phyloP scores from a whole-genome alignment of 2,329 filamentous ascomycete genomes.

The Cercospora nicotianae region DNA sequence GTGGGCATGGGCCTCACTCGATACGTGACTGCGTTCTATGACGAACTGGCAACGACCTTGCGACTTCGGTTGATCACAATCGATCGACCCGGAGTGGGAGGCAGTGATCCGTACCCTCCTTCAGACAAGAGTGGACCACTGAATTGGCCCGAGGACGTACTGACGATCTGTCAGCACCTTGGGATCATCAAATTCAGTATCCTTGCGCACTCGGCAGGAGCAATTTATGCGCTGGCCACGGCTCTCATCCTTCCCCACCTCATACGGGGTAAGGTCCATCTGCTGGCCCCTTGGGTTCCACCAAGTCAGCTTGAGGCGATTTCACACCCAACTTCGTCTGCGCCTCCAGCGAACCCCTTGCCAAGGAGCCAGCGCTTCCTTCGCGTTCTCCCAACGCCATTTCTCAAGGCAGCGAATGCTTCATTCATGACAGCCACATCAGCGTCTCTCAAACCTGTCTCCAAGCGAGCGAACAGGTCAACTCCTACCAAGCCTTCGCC shows the following conservation, averaged over 20 bases:
- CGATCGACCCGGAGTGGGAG: conserved; percentile 89
- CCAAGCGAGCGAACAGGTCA: conserved; percentile 27
- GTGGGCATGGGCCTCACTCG: conserved; percentile 96
- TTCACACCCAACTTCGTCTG: conserved; percentile 41
- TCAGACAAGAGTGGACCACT: conserved; percentile 76
- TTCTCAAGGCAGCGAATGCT: conserved; percentile 91
- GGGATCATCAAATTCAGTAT: conserved; percentile 96
- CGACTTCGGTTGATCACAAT: conserved; percentile 89
- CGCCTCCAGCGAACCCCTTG: conserved; percentile 79
- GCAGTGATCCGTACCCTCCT: conserved; percentile 81
- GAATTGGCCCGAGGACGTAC: conserved; percentile 91
- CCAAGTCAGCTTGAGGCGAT: conserved; percentile 87
- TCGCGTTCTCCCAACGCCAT: conserved; percentile 81
- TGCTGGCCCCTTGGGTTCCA: conserved; percentile 95
- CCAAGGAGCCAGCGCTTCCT: conserved; percentile 90
- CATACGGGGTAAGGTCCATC: conserved; percentile 88
- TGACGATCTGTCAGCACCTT: conserved; percentile 86
- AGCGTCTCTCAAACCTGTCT: conserved; percentile 49
- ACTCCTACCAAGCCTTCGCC: conserved; percentile 21
- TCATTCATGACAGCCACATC: conserved; percentile 90
- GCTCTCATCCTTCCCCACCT: conserved; percentile 94
- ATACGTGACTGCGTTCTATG: conserved; percentile 96
- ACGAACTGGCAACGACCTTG: conserved; percentile 85
- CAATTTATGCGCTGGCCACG: conserved; percentile 95
- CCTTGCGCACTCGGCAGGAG: conserved; percentile 90